A percentile compares a stretch with the other conserved stretches of the same genome.
These are phyloP conservation scores for Leucosporidium scottii DNA, from an alignment of 768 basidiomycete genomes.

Conservation along the genomic window DNA sequence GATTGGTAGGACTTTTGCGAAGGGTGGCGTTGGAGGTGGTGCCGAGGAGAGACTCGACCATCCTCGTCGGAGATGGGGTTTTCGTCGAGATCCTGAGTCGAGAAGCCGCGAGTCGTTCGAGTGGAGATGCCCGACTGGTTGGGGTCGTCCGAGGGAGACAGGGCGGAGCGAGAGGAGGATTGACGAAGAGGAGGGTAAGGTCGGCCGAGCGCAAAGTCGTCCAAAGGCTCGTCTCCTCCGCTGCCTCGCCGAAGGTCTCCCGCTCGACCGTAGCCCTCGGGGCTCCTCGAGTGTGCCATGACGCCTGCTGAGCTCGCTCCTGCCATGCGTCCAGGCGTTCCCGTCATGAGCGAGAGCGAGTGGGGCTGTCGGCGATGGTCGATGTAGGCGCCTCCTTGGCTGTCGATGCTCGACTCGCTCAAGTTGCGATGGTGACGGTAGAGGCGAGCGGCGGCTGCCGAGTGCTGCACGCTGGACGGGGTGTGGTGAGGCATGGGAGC, in stretches of 20 bases:
- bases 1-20: slow-evolving; percentile 28
- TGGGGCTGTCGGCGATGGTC: slow-evolving; percentile 36
- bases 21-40: slow-evolving; percentile 31
- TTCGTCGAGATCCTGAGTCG: slow-evolving; percentile 25
- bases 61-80: slow-evolving; percentile 23
- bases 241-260: slow-evolving; percentile 2
- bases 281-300: not conserved
- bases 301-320: not conserved
- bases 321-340: not conserved
- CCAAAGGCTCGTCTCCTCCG: slow-evolving; percentile 12
- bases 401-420: slow-evolving; percentile 38
- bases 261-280: not conserved
- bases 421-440: slow-evolving; percentile 37
- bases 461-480: slow-evolving; percentile 1
- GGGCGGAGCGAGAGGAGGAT: not conserved
- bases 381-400: slow-evolving; percentile 36
- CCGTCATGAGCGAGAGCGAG: slow-evolving; percentile 24
- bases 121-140: not conserved
- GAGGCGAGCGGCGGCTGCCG: slow-evolving; percentile 28
- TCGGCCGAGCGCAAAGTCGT: slow-evolving; percentile 8
- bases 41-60: slow-evolving; percentile 7
- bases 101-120: slow-evolving; percentile 6
- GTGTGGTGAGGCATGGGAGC: slow-evolving; percentile 3
- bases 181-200: slow-evolving; percentile 1
- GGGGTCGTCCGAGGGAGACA: too few relatives aligned